Evolutionary conservation across 2,329 filamentous ascomycete genomes (phyloP).

Genomic region (Aspergillus transmontanensis): DNA sequence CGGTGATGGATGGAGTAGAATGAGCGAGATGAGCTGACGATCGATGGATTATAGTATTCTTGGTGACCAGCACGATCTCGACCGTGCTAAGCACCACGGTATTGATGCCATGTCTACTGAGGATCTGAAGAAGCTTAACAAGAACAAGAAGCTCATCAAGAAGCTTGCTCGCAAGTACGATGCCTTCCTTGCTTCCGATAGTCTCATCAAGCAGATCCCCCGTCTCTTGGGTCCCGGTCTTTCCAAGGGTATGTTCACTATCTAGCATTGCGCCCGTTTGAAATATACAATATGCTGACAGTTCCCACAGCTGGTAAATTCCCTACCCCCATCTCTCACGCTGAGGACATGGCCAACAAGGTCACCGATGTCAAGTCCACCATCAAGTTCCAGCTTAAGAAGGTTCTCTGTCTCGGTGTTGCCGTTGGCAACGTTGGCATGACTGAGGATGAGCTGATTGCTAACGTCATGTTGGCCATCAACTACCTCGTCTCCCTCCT

Average conservation of each 20-base stretch:
- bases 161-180: conserved; percentile 99
- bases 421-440: conserved; percentile 98
- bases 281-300: conserved; percentile 28
- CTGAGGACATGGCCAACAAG: conserved; percentile 90
- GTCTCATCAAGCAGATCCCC: conserved; percentile 99
- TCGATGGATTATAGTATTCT: conserved; percentile 62
- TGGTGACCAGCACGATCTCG: conserved; percentile 96
- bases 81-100: conserved; percentile 98
- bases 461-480: conserved; percentile 99
- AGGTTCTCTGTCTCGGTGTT: conserved; percentile 99
- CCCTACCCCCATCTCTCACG: conserved; percentile 96
- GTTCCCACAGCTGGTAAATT: conserved; percentile 85
- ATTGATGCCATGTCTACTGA: conserved; percentile 98
- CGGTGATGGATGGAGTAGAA: conserved; percentile 1
- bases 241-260: conserved; percentile 73
- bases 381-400: conserved; percentile 99
- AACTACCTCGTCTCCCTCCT: conserved; percentile 99
- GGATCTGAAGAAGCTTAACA: conserved; percentile 99
- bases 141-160: conserved; percentile 99
- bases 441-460: conserved; percentile 92
- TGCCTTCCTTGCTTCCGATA: conserved; percentile 95
- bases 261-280: neutral
- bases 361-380: conserved; percentile 99
- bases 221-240: conserved; percentile 99
- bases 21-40: conserved; percentile 19